A percentile compares a stretch with the other conserved stretches of the same genome.
Evolutionary conservation across 371 early-diverging fungal genomes (phyloP).

Genomic region (Capillidium rhysosporum): DNA sequence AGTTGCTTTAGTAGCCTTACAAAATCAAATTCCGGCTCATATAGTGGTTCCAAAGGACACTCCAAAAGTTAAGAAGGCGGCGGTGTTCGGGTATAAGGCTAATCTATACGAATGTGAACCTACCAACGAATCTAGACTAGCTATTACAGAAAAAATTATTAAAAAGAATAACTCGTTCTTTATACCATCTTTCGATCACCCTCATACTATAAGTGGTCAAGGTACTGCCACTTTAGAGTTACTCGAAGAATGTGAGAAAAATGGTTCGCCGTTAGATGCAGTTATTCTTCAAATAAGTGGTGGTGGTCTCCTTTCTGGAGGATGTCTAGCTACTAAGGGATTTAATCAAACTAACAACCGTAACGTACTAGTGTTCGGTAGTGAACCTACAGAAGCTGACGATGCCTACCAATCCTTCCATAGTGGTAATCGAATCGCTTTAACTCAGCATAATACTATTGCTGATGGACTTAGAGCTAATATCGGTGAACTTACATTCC

Average conservation of each 20-base stretch:
- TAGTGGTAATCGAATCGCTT: slow-evolving; percentile 27
- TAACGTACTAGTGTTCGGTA: slow-evolving; percentile 42
- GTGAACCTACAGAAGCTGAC: slow-evolving; percentile 73
- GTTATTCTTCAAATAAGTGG: slow-evolving; percentile 84
- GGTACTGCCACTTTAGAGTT: slow-evolving; percentile 84
- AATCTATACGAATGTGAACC: slow-evolving; percentile 63
- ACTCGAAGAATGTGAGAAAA: slow-evolving; percentile 21
- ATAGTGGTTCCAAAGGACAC: slow-evolving; percentile 80
- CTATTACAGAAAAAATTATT: slow-evolving; percentile 47
- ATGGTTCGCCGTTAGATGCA: slow-evolving; percentile 31
- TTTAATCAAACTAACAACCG: slow-evolving; percentile 67
- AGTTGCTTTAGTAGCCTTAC: slow-evolving; percentile 65
- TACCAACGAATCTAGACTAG: slow-evolving; percentile 82
- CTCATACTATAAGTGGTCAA: slow-evolving; percentile 91
- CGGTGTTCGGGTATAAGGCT: slow-evolving; percentile 77
- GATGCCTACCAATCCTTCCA: slow-evolving; percentile 66
- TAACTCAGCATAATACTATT: slow-evolving; percentile 75
- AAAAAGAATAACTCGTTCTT: slow-evolving; percentile 48
- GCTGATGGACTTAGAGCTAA: slow-evolving; percentile 91
- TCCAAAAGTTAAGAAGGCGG: slow-evolving; percentile 58
- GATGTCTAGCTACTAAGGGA: slow-evolving; percentile 73
- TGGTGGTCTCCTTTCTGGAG: slow-evolving; percentile 79
- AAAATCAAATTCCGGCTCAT: slow-evolving; percentile 71
- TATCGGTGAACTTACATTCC: slow-evolving; percentile 72
- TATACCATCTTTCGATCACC: slow-evolving; percentile 92